These are phyloP conservation scores for Toxoplasma gondii DNA, from an alignment of 169 alveolate species.

Conservation along the genomic window DNA sequence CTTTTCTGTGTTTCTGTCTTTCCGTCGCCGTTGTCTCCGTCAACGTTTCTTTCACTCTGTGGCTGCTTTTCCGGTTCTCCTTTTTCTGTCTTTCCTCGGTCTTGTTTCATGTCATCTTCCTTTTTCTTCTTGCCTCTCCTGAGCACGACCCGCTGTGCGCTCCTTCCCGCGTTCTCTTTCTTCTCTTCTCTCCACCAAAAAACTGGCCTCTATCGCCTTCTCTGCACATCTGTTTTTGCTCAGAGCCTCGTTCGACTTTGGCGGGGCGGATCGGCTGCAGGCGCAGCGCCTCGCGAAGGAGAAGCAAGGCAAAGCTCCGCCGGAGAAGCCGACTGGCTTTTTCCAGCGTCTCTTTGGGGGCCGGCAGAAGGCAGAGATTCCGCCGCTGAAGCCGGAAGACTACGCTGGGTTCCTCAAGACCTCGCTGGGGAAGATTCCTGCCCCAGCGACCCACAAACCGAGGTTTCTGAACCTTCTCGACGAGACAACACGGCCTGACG, in stretches of 20 bases:
- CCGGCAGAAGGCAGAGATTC: not conserved
- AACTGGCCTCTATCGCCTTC: no score
- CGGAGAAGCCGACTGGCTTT: not conserved
- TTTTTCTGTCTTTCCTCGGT: no score
- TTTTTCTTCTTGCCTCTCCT: no score
- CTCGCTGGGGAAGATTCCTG: not conserved
- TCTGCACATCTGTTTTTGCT: no score
- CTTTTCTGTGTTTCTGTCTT: not conserved
- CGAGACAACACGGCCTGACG: not conserved
- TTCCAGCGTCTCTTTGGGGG: not conserved
- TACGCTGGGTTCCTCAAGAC: not conserved
- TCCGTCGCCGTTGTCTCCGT: no score
- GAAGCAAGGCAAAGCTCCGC: not conserved
- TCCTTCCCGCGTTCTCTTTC: not conserved
- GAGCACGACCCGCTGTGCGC: no score
- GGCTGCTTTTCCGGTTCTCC: no score
- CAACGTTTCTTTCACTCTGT: no score
- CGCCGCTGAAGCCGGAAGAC: not conserved
- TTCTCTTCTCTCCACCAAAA: no score
- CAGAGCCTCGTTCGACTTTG: conserved; percentile 10
- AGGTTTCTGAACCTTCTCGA: not conserved
- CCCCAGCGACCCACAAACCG: not conserved
- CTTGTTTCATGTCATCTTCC: no score
- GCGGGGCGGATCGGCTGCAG: not conserved
- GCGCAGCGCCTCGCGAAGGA: not conserved